Evolutionary conservation across 192 early-diverging fungal genomes (phyloP), one percentile per base, ranked within the genome.

Genomic region (Rhizophlyctis rosea): DNA sequence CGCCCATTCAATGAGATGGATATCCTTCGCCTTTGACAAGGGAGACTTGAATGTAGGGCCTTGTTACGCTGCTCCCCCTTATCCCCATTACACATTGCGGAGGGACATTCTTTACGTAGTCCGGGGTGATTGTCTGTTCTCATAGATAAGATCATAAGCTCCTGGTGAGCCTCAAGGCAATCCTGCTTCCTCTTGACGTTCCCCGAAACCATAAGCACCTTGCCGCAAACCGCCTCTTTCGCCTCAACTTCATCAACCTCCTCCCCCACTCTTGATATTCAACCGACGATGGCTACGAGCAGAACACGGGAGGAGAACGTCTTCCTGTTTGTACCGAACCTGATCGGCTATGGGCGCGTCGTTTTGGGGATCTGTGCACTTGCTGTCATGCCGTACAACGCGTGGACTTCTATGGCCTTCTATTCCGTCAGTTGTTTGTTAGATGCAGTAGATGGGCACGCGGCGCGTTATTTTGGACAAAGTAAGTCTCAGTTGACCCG

Each of bases 381-480:
- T 39, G 87, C 85, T 69, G 85, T 82, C 71, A 90, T 99, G 87
- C 67, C 77, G 27, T 59, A 35, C 18, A 78, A 85, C 50, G 90
- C 93, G 11, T 76, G 77, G 52, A 73, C 70, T 1, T 90, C 91
- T 62, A 88, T 96, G 59, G 35, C 79, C 24, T 65, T 91, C 24
- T 99, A 99, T 71, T 84, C 82, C 28, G 65, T 91, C 36, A 96
- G 93, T n/a, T 91, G 90, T 68, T 67, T 98, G 29, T 77, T 99
- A 47, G 97, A 99, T 70, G 97, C 91, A 1, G 83, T 89, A 7
- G 95, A 99, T 73, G 97, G 97, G 1, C 80, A 91, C 65, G 94
- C 92, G 53, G 97, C 97, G n/a, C 79, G 95, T 51, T 87, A 90
- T 61, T 91, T 90, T 51, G 68, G 88, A 50, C 97, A 99, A 74